A percentile compares a stretch with the other conserved stretches of the same genome.
Conservation (phyloP, 225 moss, liverwort and hornwort genomes). For the Asterella californica region DNA sequence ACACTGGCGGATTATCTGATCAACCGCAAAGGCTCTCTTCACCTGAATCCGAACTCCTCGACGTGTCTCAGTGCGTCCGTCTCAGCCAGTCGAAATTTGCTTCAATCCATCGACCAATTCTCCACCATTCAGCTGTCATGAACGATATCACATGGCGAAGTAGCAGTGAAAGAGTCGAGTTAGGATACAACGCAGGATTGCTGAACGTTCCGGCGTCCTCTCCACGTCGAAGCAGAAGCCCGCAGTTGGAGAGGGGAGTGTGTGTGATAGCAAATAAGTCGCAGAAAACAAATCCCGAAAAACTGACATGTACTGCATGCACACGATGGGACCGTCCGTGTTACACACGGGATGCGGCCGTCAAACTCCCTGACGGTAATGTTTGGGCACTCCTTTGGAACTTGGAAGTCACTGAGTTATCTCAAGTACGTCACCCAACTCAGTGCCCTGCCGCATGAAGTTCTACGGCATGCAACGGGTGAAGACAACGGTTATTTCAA, state of each 20-base stretch:
- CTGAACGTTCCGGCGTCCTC: not conserved
- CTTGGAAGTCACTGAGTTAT: no score
- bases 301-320: not conserved
- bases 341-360: not conserved
- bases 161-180: not conserved
- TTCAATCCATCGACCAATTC: not conserved
- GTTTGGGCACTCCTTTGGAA: no score
- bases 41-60: not conserved
- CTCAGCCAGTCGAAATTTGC: not conserved
- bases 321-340: not conserved
- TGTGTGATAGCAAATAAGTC: not conserved
- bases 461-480: conserved; percentile 2
- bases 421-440: not conserved
- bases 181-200: no score
- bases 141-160: not conserved
- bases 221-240: not conserved
- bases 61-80: not conserved
- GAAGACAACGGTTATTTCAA: conserved; percentile 16
- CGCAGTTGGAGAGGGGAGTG: not conserved
- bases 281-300: not conserved
- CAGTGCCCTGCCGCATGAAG: not conserved
- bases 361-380: not conserved
- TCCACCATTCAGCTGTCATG: not conserved
- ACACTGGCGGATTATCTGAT: no score
- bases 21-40: not conserved